Base-by-base conservation (phyloP, 768 basidiomycete species). In the Daedaleopsis nitida region DNA sequence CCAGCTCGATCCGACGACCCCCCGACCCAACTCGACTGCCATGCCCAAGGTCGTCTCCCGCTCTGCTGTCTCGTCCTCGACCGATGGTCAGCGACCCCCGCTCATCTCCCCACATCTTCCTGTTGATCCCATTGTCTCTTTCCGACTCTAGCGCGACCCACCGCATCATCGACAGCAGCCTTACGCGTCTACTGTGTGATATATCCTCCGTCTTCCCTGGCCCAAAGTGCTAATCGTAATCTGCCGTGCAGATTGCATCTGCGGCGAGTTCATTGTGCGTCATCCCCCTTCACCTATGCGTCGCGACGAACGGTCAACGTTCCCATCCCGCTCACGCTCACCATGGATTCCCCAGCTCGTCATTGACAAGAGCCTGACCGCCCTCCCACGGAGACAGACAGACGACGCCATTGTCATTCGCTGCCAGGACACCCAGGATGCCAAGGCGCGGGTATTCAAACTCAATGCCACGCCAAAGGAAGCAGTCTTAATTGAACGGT, bases 11-110 rank as follows among this genome's bases (percentile, higher is more conserved):
- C n/a, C n/a, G n/a, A n/a, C n/a, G n/a, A n/a, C n/a, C n/a, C n/a
- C 47, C 47, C n/a, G n/a, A 23, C 5, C 47, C 47, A 48, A 13
- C 47, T 21, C 23, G 14, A 2, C 52, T 52, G 47, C 65, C 59
- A 96, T 96, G 94, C 94, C 94, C 55, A 96, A 96, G 74, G 91
- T 97, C 64, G 84, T 95, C 69, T 94, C 93, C 3, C 85, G 92
- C 65, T 94, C 91, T 44, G 88, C 91, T 5, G 85, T 94, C 62
- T 94, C 94, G 10, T 92, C 93, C 3, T 95, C 93, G 5, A 86
- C 92, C 38, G 90, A 92, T 71, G 91, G 92, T 92, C 54, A 63
- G 83, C 75, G 13, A 5, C 44, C 38, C 54, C 21, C 21, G 13
- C 14, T 44, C 35, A 11, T 48, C 39, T 34, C 55, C 12, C 48